Conservation (phyloP, 2,329 filamentous ascomycete species). For the Beauveria varroae region DNA sequence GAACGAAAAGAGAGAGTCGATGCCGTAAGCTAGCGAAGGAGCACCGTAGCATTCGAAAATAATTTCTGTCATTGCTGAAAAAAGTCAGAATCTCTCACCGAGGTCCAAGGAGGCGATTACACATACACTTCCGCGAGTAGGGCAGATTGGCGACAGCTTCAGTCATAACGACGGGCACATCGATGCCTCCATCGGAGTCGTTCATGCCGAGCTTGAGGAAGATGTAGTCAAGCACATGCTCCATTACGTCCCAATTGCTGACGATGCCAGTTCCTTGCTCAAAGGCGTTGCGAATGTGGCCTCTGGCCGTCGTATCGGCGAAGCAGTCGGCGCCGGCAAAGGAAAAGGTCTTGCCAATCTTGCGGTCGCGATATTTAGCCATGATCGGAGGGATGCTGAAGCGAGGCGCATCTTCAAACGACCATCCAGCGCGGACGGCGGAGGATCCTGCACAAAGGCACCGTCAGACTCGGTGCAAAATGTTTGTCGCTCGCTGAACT, state of each 20-base stretch:
- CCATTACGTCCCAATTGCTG: conserved; percentile 97
- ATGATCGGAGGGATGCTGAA: conserved; percentile 81
- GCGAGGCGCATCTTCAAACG: conserved; percentile 77
- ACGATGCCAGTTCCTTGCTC: conserved; percentile 86
- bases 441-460: conserved; percentile 61
- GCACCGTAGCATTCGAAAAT: conserved; percentile 93
- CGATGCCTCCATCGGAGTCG: conserved; percentile 63
- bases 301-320: conserved; percentile 84
- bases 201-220: conserved; percentile 92
- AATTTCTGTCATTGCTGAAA: conserved; percentile 87
- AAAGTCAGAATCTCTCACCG: neutral
- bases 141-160: conserved; percentile 86
- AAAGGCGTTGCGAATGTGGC: conserved; percentile 85
- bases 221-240: conserved; percentile 86
- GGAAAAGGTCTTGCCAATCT: conserved; percentile 82
- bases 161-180: conserved; percentile 87
- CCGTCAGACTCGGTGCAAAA: neutral
- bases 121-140: conserved; percentile 80
- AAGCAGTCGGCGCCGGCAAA: conserved; percentile 93
- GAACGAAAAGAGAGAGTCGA: conserved; percentile 96
- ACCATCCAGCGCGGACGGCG: conserved; percentile 88
- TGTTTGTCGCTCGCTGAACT: neutral
- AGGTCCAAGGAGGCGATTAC: neutral
- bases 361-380: conserved; percentile 91
- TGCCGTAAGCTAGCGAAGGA: conserved; percentile 84